Evolutionary conservation across 148 eudicot species (phyloP), one percentile per base, ranked within the genome.

Genomic region (Arctostaphylos glauca): DNA sequence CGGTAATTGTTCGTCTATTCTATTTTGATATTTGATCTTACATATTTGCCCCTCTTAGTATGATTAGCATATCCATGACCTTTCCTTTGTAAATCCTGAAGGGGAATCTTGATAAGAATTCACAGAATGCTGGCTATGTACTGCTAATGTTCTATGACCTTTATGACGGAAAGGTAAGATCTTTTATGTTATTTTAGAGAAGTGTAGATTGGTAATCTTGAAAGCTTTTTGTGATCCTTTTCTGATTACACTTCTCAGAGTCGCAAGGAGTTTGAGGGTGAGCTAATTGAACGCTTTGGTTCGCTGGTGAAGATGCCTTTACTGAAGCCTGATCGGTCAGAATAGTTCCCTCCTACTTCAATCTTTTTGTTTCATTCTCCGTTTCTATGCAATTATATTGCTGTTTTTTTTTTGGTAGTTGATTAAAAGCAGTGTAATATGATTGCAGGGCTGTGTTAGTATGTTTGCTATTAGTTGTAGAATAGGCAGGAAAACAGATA

Each of bases 21-120:
- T 74, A 3, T 47, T 53, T 21, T 46, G 8, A 9, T 82, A n/a
- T 5, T 21, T 73, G 80, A 52, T 71, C 13, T 9, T 52, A n/a
- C 19, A 41, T 41, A 53, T 77, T 16, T n/a, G 21, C 14, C 21
- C 64, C 23, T 64, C 16, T 43, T 46, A 3, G 3, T 50, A 13
- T 48, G 15, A 47, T n/a, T 70, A 52, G 48, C 62, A 53, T 52
- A 48, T 70, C 19, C 50, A 16, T 81, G 76, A 81, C 49, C 75
- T 79, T 75, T 76, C 16, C 53, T 38, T 53, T 23, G 68, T 49
- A 47, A 55, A 58, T 81, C 38, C 77, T 85, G 83, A 81, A 96
- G 99, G 99, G 99, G 68, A 94, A 92, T 90, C 98, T 96, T 79
- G 99, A 96, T 85, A 91, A 88, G 86, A 86, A 94, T 81, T 92